Evolutionary conservation across 148 eudicot species (phyloP).

Genomic region (Vaccinium myrtillus): DNA sequence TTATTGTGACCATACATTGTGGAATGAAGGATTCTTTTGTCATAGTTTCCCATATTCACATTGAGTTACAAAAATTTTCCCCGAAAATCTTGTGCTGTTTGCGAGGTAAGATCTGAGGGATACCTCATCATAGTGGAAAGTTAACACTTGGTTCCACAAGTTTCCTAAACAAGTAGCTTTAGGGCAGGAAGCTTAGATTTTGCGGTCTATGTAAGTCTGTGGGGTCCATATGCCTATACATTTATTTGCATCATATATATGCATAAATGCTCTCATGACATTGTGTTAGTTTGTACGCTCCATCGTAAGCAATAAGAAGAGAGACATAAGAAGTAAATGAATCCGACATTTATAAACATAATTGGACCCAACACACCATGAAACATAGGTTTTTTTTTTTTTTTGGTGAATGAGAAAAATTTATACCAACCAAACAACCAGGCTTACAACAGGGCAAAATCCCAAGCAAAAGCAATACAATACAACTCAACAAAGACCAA

Average conservation of each 20-base stretch:
- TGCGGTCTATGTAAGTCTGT: neutral
- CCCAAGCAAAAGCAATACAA: no score
- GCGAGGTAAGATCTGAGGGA: neutral
- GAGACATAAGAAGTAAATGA: neutral
- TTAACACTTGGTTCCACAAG: neutral
- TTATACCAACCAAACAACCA: no score
- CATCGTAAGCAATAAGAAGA: neutral
- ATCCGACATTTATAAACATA: neutral
- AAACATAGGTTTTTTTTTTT: neutral
- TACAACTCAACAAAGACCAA: no score
- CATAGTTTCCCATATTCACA: neutral
- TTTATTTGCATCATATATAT: neutral
- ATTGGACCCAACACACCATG: neutral
- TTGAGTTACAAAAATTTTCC: neutral
- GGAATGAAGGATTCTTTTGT: neutral
- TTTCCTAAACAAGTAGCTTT: neutral
- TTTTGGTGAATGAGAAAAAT: no score
- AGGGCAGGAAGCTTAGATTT: neutral
- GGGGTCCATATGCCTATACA: neutral
- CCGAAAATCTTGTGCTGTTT: neutral
- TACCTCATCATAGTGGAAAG: neutral
- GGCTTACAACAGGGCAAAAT: no score
- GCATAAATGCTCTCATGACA: neutral
- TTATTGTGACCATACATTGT: neutral
- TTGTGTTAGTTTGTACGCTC: neutral